These are phyloP conservation scores for Aspergillus wentii DNA, from an alignment of 495 filamentous ascomycete genomes.

Conservation along the genomic window DNA sequence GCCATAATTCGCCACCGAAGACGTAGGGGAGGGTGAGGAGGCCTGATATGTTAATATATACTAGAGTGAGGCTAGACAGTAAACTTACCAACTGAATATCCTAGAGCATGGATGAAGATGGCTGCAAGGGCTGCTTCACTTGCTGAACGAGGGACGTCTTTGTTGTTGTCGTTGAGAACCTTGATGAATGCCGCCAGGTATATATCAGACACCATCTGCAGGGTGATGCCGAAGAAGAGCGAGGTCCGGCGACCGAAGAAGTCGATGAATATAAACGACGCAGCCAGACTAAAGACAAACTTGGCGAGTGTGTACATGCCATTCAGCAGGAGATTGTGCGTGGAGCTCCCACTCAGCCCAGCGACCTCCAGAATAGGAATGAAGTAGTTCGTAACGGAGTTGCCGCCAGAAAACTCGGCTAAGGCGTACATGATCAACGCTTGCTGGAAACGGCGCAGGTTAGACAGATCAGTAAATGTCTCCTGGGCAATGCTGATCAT, in stretches of 20 bases:
- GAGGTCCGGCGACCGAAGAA: constrained; percentile 10
- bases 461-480: constrained; percentile 10
- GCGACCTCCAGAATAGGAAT: constrained; percentile 11
- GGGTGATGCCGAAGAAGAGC: constrained; percentile 9
- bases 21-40: constrained; percentile 15
- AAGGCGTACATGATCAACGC: constrained; percentile 14
- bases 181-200: constrained; percentile 15
- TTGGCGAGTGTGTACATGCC: constrained; percentile 19
- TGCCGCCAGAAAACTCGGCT: constrained; percentile 25
- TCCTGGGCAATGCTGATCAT: constrained; percentile 14
- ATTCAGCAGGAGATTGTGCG: constrained; percentile 11
- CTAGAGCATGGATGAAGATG: constrained; percentile 14
- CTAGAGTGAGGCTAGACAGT: too few species aligned
- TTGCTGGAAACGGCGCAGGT: constrained; percentile 18
- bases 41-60: too few species aligned
- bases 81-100: constrained; percentile 11
- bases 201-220: constrained; percentile 13
- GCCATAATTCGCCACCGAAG: constrained; percentile 17
- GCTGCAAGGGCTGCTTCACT: constrained; percentile 6
- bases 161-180: background rate
- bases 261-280: constrained; percentile 15
- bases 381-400: constrained; percentile 16
- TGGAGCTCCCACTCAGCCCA: constrained; percentile 3
- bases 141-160: constrained; percentile 1
- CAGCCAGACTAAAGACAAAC: constrained; percentile 24